phyloP scores from a whole-genome alignment of 768 basidiomycete species.

The Termitomyces sp. region DNA sequence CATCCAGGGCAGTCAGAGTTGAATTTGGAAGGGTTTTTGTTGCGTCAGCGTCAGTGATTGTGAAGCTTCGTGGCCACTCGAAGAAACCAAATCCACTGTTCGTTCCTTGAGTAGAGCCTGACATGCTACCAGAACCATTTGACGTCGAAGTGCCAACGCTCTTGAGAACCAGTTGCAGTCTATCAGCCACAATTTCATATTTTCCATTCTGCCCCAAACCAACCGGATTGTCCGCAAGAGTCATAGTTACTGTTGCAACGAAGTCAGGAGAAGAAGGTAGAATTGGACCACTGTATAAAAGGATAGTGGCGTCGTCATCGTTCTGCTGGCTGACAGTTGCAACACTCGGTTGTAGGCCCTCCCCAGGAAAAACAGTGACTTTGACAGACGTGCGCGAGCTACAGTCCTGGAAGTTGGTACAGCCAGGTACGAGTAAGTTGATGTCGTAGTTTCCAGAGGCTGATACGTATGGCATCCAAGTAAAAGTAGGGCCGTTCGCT shows the following conservation, averaged over 20 bases:
- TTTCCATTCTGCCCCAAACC: constrained; percentile 61
- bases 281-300: constrained; percentile 80
- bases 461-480: constrained; percentile 91
- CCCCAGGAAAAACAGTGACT: constrained; percentile 77
- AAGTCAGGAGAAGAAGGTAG: constrained; percentile 69
- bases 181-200: constrained; percentile 81
- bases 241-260: constrained; percentile 69
- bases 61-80: constrained; percentile 67
- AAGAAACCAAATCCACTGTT: constrained; percentile 75
- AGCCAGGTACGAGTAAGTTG: constrained; percentile 84
- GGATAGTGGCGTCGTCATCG: constrained; percentile 46
- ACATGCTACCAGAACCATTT: constrained; percentile 24
- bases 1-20: constrained; percentile 64
- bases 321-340: constrained; percentile 74
- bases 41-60: constrained; percentile 44
- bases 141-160: constrained; percentile 44
- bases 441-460: constrained; percentile 83
- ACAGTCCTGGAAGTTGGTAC: constrained; percentile 76
- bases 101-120: constrained; percentile 23
- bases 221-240: constrained; percentile 56
- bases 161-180: constrained; percentile 72
- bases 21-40: constrained; percentile 59
- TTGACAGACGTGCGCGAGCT: constrained; percentile 71
- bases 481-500: constrained; percentile 67
- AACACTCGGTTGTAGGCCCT: constrained; percentile 55